Evolutionary conservation across 2,329 filamentous ascomycete genomes (phyloP), one percentile per base, ranked within the genome.

Genomic region (Phyllosticta ampelicida): DNA sequence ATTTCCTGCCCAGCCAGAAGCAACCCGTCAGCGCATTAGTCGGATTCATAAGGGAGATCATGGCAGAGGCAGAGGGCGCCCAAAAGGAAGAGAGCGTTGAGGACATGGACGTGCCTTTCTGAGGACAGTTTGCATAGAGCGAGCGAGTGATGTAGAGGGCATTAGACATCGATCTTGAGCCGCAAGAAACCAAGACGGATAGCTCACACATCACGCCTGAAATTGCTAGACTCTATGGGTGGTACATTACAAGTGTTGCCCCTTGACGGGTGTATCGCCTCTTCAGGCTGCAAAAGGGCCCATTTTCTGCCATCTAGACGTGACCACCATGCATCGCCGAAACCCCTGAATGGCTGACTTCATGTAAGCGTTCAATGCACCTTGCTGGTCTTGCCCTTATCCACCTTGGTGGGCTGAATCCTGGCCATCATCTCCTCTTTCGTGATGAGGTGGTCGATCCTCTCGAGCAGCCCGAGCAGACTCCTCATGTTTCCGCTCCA

Each of bases 351-450:
- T 54, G 9, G 48, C 53, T 54, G 23, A 51, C 29, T 58, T 19
- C 26, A n/a, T 5, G 23, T 55, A n/a, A 48, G 10, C 64, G 56
- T 67, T 64, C 67, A 66, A 61, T 73, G 70, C 26, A 66, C 70
- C 63, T 74, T 74, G 28, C 52, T 63, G 0, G 63, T 65, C 68
- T 70, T 73, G 58, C 65, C 67, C 67, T 74, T 74, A 58, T 74
- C 63, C 72, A 75, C 26, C 66, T 78, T 5, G 89, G 89, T 53
- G 16, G 58, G 58, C 53, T 59, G 57, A 13, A 60, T 60, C 36
- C 58, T 51, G 48, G 94, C 94, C 94, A 99, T 99, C 94, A 99
- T 99, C 80, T 99, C 94, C 76, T 99, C 94, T 80, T 97, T 97
- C 58, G 95, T 99, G 69, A 99, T 99, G 67, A 99, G 80, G 73